Percentiles rank a stretch among this genome's conserved stretches.
Conservation (phyloP, 2,329 filamentous ascomycete species). For the Diaporthe capsici region DNA sequence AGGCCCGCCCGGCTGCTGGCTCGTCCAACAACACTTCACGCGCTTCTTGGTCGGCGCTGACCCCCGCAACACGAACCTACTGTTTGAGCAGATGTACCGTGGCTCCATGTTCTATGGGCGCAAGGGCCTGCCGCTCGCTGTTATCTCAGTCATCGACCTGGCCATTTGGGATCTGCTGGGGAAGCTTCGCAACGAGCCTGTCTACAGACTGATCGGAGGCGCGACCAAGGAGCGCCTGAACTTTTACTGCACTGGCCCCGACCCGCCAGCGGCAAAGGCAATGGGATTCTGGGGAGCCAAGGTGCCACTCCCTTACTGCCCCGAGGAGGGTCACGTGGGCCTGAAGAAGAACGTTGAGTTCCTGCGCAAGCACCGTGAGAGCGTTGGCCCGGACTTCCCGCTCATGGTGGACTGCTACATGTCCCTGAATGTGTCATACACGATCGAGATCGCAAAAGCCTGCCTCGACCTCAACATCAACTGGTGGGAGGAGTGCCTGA, state of each 20-base stretch:
- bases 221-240: slow-evolving; percentile 86
- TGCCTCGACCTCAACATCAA: slow-evolving; percentile 89
- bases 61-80: slow-evolving; percentile 88
- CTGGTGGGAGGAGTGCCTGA: slow-evolving; percentile 97
- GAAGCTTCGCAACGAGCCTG: slow-evolving; percentile 91
- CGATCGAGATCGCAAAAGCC: slow-evolving; percentile 89
- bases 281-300: slow-evolving; percentile 95
- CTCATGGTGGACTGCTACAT: slow-evolving; percentile 98
- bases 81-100: slow-evolving; percentile 98
- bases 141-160: slow-evolving; percentile 95
- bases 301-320: slow-evolving; percentile 89
- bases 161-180: slow-evolving; percentile 93
- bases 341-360: slow-evolving; percentile 93
- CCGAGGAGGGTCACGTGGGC: slow-evolving; percentile 86
- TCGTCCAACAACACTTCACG: slow-evolving; percentile 93
- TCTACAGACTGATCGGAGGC: slow-evolving; percentile 94
- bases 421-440: slow-evolving; percentile 93
- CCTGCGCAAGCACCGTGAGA: slow-evolving; percentile 85
- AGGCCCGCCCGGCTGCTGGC: slow-evolving; percentile 93
- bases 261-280: slow-evolving; percentile 82
- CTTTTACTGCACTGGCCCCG: slow-evolving; percentile 96
- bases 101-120: slow-evolving; percentile 97
- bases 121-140: slow-evolving; percentile 89
- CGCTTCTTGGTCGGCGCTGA: slow-evolving; percentile 91
- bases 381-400: slow-evolving; percentile 90